A percentile compares a stretch with the other conserved stretches of the same genome.
These are phyloP conservation scores for Umbilicus rupestris DNA, from an alignment of 164 flowering plant genomes.

Conservation along the genomic window DNA sequence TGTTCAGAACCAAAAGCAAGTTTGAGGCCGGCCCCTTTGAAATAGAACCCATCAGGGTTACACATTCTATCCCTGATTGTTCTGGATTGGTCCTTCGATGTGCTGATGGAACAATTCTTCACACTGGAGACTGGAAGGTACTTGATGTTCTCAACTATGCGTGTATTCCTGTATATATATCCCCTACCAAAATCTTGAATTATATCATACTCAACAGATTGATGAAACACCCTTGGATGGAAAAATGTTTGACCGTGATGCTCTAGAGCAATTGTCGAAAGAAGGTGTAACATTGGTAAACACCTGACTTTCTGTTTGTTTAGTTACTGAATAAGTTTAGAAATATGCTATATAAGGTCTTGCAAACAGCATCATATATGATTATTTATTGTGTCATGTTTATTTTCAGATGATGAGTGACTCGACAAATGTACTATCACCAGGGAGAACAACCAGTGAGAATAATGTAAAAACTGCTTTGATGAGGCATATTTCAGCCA, in stretches of 20 bases:
- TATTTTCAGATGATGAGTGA: conserved; percentile 97
- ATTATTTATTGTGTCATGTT: conserved; percentile 3
- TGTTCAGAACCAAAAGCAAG: conserved; percentile 55
- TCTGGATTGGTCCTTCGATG: conserved; percentile 94
- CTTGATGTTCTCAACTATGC: conserved; percentile 7
- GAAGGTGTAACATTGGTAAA: conserved; percentile 97
- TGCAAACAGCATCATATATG: background rate
- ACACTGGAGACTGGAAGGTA: conserved; percentile 99
- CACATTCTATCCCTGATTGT: conserved; percentile 99
- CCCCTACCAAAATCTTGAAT: conserved; percentile 5
- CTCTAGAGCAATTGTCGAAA: conserved; percentile 82
- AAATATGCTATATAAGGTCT: background rate
- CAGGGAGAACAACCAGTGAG: conserved; percentile 94
- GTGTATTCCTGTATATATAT: background rate
- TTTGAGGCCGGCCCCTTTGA: conserved; percentile 95
- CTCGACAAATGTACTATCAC: conserved; percentile 90
- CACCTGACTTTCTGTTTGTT: background rate
- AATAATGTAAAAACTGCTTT: conserved; percentile 70
- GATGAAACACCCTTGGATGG: conserved; percentile 98
- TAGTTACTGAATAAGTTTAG: background rate
- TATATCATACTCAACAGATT: conserved; percentile 42
- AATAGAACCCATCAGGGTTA: conserved; percentile 86
- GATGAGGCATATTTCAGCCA: conserved; percentile 65
- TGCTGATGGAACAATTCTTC: conserved; percentile 91
- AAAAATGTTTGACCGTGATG: conserved; percentile 77